Evolutionary conservation across 148 eudicot species (phyloP), one percentile per base, ranked within the genome.

Genomic region (Cornus controversa): DNA sequence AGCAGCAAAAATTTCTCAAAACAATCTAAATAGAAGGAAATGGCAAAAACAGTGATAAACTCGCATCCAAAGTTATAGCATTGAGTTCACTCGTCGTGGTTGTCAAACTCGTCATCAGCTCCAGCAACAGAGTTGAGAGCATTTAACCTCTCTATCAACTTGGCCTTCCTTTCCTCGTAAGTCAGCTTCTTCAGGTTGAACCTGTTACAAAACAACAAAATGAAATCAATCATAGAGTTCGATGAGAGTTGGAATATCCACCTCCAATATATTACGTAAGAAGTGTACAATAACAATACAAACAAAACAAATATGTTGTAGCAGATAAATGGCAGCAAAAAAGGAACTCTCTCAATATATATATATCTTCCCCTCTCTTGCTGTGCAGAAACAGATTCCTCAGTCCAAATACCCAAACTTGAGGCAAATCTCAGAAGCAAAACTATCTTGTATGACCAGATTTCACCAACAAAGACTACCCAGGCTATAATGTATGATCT

Each of bases 181-280:
- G 90, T 89, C 45, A 91, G 81, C 85, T 90, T 91, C 88, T 91
- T 91, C 62, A 85, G 78, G 87, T 91, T 89, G 78, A 80, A 88
- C 86, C 93, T 90, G 81, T 29, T 26, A 20, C 23, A 65, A 14
- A 34, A 37, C 24, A 62, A 66, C 25, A 71, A 53, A 67, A 24
- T 8, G 47, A 53, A 50, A 50, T 50, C 0, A 50, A 11, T 7
- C 20, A 50, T 50, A 3, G 3, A 50, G 4, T 14, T 50, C 57
- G 2, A 2, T 11, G 57, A 11, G 18, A 13, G 18, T 4, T 50
- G 20, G n/a, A 50, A 50, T 15, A 16, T 50, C 57, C 57, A 50
- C 57, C 15, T 3, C 15, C 16, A 50, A 16, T 1, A 47, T 1
- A 1, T 4, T n/a, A 16, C 1, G 20, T 31, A 31, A 31, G 34